These are phyloP conservation scores for Plasmodium blacklocki DNA, from an alignment of 169 alveolate species.

Conservation along the genomic window DNA sequence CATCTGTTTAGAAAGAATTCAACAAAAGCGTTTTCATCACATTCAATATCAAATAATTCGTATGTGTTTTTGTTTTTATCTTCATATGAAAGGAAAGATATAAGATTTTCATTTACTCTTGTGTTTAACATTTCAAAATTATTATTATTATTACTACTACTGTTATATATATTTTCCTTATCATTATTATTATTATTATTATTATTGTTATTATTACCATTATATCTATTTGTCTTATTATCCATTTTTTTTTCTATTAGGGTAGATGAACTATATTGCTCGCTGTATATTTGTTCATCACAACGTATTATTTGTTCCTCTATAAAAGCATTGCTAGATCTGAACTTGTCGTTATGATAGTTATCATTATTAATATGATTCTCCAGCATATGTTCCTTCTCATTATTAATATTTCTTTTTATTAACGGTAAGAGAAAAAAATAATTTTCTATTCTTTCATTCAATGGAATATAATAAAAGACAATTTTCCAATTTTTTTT, in stretches of 20 bases:
- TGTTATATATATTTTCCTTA: not conserved
- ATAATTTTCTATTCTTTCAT: conserved; percentile 33
- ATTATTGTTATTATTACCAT: not conserved
- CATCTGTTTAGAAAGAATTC: conserved; percentile 49
- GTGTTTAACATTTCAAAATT: not conserved
- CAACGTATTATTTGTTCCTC: too few species aligned
- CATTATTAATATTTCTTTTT: not conserved
- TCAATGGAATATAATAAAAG: conserved; percentile 44
- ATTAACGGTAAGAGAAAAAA: conserved; percentile 36
- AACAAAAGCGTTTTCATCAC: conserved; percentile 28
- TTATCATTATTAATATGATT: not conserved
- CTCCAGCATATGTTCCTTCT: not conserved
- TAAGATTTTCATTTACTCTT: not conserved
- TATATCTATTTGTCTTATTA: not conserved
- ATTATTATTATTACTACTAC: not conserved
- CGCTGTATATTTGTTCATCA: too few species aligned
- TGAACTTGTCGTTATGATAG: not conserved
- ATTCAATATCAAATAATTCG: conserved; percentile 14
- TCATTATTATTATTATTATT: not conserved
- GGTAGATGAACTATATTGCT: too few species aligned
- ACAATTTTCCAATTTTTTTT: conserved; percentile 51
- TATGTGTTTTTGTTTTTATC: not conserved
- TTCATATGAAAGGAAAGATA: not conserved
- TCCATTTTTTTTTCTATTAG: not conserved
- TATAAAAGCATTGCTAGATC: not conserved